Percentiles rank a stretch among this genome's conserved stretches.
Conservation (phyloP, 2,329 filamentous ascomycete species). For the Bipolaris zeicola region DNA sequence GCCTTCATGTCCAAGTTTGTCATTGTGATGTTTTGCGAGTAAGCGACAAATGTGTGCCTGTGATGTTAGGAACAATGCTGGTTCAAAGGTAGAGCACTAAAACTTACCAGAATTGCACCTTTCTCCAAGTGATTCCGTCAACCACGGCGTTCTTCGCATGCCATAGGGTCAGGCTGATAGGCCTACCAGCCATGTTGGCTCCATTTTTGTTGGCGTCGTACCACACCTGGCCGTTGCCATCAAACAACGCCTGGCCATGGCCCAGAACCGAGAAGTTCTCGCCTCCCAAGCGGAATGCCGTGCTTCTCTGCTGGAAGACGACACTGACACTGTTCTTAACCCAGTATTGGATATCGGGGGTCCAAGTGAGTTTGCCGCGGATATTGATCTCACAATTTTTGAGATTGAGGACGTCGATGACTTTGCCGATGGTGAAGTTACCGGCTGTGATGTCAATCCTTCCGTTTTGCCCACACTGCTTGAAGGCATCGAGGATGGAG, state of each 20-base stretch:
- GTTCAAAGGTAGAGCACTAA: no score
- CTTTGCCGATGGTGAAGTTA: slow-evolving; percentile 35
- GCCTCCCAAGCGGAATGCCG: slow-evolving; percentile 33
- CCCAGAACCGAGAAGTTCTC: slow-evolving; percentile 31
- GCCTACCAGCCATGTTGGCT: slow-evolving; percentile 54
- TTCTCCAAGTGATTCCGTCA: slow-evolving; percentile 52
- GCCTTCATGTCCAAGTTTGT: slow-evolving; percentile 60
- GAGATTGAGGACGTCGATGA: slow-evolving; percentile 34
- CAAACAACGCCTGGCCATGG: slow-evolving; percentile 33
- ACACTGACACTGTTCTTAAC: slow-evolving; percentile 27
- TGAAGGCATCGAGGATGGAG: slow-evolving; percentile 37
- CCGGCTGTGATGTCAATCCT: slow-evolving; percentile 32
- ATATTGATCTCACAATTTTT: slow-evolving; percentile 38
- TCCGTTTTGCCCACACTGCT: slow-evolving; percentile 35
- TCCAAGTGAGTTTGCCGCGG: slow-evolving; percentile 34
- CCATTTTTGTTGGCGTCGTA: slow-evolving; percentile 50
- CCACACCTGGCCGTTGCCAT: slow-evolving; percentile 40
- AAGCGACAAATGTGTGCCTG: slow-evolving; percentile 52
- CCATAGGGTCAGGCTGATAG: slow-evolving; percentile 55
- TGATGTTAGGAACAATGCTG: not conserved
- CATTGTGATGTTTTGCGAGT: slow-evolving; percentile 58
- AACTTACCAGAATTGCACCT: slow-evolving; percentile 56
- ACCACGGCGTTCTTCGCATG: slow-evolving; percentile 53
- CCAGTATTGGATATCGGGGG: slow-evolving; percentile 37
- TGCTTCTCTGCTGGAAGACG: slow-evolving; percentile 29